These are phyloP conservation scores for Sporobolus alterniflorus DNA, from an alignment of 202 grass and related monocot species.

Conservation along the genomic window DNA sequence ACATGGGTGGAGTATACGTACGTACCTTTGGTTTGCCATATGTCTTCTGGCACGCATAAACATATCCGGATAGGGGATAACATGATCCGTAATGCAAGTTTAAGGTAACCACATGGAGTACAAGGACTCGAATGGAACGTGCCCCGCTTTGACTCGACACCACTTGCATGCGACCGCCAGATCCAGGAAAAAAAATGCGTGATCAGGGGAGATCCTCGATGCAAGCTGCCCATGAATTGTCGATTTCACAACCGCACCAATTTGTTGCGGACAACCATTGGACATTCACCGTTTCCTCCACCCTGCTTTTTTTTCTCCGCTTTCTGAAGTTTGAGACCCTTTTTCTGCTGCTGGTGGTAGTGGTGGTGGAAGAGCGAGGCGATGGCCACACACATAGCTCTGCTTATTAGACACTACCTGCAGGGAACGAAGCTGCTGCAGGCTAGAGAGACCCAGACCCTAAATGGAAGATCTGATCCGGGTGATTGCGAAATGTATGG, in stretches of 20 bases:
- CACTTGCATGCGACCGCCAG: background rate
- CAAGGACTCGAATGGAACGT: conserved; percentile 41
- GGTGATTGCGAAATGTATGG: no score
- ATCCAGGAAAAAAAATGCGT: conserved; percentile 20
- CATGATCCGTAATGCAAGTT: conserved; percentile 18
- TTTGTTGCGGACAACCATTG: no score
- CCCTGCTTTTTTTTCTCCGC: no score
- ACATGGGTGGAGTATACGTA: background rate
- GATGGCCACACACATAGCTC: no score
- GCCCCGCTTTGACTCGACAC: conserved; percentile 35
- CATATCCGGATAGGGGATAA: conserved; percentile 45
- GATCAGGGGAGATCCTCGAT: conserved; percentile 54
- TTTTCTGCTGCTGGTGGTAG: no score
- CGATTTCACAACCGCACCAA: conserved; percentile 43
- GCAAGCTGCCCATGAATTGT: conserved; percentile 58
- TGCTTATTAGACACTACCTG: no score
- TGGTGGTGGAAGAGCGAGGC: no score
- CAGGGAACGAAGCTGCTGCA: no score
- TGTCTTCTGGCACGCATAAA: conserved; percentile 7
- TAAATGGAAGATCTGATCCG: no score
- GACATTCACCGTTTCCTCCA: no score
- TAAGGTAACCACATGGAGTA: conserved; percentile 7
- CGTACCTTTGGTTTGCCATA: background rate
- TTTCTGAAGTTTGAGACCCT: no score
- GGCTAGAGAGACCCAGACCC: no score